These are phyloP conservation scores for Carallia pectinifolia DNA, from an alignment of 345 rosid genomes.

Conservation along the genomic window DNA sequence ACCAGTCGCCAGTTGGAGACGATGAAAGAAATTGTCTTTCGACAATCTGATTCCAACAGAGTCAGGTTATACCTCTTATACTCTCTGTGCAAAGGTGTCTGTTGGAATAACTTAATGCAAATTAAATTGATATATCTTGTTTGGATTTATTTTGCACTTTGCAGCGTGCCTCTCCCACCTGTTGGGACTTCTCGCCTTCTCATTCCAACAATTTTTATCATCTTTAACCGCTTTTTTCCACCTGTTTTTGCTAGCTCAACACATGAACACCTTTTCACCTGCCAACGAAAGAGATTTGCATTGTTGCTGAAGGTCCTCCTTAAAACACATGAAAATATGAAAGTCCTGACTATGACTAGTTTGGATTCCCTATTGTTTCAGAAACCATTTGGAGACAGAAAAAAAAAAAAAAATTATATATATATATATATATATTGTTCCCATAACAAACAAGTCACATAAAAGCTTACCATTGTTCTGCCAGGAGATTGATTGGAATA, in stretches of 20 bases:
- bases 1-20: no score
- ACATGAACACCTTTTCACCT: slow-evolving; percentile 48
- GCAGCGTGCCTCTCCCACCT: neutral
- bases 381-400: neutral
- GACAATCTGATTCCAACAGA: no score
- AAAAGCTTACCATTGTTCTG: slow-evolving; percentile 49
- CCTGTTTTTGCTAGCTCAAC: slow-evolving; percentile 54
- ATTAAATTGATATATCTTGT: no score
- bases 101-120: no score
- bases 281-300: slow-evolving; percentile 11
- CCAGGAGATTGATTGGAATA: slow-evolving; percentile 27
- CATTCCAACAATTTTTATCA: slow-evolving; percentile 58
- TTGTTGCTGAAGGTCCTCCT: neutral
- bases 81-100: no score
- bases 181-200: slow-evolving; percentile 13
- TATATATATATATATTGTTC: neutral
- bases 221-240: slow-evolving; percentile 63
- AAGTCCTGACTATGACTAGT: neutral
- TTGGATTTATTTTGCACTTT: no score
- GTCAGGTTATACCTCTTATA: no score
- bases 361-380: neutral
- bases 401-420: neutral
- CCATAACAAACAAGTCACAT: neutral
- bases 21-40: no score
- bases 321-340: no score